A percentile compares a stretch with the other conserved stretches of the same genome.
These are phyloP conservation scores for Didymella segeticola DNA, from an alignment of 2,329 filamentous ascomycete species.

Conservation along the genomic window DNA sequence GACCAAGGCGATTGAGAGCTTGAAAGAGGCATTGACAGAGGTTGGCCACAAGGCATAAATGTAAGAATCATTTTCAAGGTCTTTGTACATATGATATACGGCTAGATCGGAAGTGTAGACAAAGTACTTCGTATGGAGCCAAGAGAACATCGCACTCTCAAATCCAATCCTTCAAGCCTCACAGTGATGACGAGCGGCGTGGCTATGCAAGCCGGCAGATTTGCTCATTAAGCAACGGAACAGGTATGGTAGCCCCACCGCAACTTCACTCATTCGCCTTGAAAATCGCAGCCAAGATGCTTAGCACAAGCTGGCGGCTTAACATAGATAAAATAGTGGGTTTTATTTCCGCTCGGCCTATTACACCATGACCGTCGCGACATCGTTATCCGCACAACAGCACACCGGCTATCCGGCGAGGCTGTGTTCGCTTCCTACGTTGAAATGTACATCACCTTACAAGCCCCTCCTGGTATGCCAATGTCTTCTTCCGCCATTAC, in stretches of 20 bases:
- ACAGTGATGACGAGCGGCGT: background rate
- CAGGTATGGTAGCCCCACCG: background rate
- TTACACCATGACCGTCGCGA: conserved; percentile 1
- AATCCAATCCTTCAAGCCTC: background rate
- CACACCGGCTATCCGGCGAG: conserved; percentile 1
- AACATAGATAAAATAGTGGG: conserved; percentile 6
- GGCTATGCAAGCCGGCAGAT: background rate
- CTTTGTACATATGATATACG: conserved; percentile 5
- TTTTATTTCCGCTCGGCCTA: conserved; percentile 15
- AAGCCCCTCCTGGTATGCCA: background rate
- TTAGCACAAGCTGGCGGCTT: conserved; percentile 4
- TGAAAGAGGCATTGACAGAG: conserved; percentile 77
- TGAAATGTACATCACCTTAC: background rate
- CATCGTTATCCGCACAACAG: background rate
- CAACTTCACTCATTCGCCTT: background rate
- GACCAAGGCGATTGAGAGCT: conserved; percentile 79
- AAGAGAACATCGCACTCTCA: background rate
- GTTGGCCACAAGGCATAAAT: conserved; percentile 65
- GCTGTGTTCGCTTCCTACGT: conserved; percentile 8
- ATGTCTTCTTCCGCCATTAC: background rate
- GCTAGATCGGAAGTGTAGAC: background rate
- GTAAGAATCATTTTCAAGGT: background rate
- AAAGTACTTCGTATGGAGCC: background rate
- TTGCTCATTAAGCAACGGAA: background rate
- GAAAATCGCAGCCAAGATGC: conserved; percentile 3